Conservation (phyloP, 192 early-diverging fungal species). For the Entomortierella chlamydospora region DNA sequence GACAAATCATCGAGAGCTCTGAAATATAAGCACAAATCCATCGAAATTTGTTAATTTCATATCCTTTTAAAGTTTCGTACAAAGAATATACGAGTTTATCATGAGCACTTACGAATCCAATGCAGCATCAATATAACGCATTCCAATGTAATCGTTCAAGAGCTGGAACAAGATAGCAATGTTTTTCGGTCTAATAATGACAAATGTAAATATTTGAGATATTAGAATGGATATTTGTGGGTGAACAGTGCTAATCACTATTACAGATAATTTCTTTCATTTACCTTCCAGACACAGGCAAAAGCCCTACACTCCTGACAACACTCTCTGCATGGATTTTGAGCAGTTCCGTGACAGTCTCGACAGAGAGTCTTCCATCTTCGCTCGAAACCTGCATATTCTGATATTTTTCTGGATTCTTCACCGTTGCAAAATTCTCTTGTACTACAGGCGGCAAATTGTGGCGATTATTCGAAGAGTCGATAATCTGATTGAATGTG, state of each 20-base stretch:
- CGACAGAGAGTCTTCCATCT: slow-evolving; percentile 55
- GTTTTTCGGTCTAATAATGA: slow-evolving; percentile 66
- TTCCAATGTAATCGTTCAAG: slow-evolving; percentile 83
- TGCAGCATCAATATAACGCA: slow-evolving; percentile 84
- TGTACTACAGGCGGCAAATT: slow-evolving; percentile 32
- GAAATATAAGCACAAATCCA: too few species aligned
- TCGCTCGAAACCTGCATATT: slow-evolving; percentile 48
- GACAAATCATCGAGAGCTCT: slow-evolving; percentile 77
- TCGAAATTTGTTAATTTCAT: too few species aligned
- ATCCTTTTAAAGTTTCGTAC: not conserved
- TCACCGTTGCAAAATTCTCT: slow-evolving; percentile 53
- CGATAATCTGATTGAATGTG: slow-evolving; percentile 52
- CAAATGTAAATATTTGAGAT: not conserved
- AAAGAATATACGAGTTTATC: too few species aligned
- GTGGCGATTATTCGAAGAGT: slow-evolving; percentile 36
- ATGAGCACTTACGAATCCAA: slow-evolving; percentile 72
- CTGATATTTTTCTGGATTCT: slow-evolving; percentile 53
- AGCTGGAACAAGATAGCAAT: slow-evolving; percentile 76
- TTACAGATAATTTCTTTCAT: not conserved
- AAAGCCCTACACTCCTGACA: slow-evolving; percentile 82
- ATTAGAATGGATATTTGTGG: not conserved
- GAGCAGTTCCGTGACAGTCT: slow-evolving; percentile 65
- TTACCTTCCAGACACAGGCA: slow-evolving; percentile 70
- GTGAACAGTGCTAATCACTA: not conserved
- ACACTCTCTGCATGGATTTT: slow-evolving; percentile 84